phyloP scores from a whole-genome alignment of 371 early-diverging fungal species.

The Nosema bombycis region DNA sequence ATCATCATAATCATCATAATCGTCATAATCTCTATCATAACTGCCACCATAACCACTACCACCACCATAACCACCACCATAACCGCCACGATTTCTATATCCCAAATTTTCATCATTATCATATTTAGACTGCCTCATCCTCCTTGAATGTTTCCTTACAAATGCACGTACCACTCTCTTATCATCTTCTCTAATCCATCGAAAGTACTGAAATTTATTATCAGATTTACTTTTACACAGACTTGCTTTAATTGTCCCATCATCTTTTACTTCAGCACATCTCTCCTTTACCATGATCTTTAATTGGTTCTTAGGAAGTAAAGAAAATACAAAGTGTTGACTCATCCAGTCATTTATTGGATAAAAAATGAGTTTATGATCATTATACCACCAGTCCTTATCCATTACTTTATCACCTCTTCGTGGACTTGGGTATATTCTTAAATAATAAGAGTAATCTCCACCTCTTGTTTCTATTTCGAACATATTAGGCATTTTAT shows the following conservation, averaged over 20 bases:
- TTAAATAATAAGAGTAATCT: not conserved
- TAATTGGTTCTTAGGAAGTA: not conserved
- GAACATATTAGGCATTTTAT: constrained; percentile 9
- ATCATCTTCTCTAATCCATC: constrained; percentile 1
- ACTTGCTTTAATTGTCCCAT: not conserved
- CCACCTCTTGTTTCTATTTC: constrained; percentile 14
- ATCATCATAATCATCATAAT: not conserved
- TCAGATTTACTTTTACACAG: not conserved
- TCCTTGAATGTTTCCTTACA: not conserved
- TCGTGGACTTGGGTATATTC: not conserved
- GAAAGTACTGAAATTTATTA: not conserved
- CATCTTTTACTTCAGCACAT: not conserved
- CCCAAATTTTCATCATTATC: not conserved
- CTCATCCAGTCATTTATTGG: not conserved
- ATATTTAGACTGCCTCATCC: not conserved
- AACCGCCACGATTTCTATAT: not conserved
- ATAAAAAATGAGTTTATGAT: constrained; percentile 3
- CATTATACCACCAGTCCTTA: constrained; percentile 5
- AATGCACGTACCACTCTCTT: not conserved
- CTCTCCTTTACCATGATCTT: constrained; percentile 18
- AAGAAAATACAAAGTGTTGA: constrained; percentile 8
- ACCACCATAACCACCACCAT: not conserved
- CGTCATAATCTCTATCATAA: not conserved
- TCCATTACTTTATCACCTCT: not conserved
- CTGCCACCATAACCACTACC: not conserved